These are phyloP conservation scores for Alternaria alternata DNA, from an alignment of 2,329 filamentous ascomycete genomes.

Conservation along the genomic window DNA sequence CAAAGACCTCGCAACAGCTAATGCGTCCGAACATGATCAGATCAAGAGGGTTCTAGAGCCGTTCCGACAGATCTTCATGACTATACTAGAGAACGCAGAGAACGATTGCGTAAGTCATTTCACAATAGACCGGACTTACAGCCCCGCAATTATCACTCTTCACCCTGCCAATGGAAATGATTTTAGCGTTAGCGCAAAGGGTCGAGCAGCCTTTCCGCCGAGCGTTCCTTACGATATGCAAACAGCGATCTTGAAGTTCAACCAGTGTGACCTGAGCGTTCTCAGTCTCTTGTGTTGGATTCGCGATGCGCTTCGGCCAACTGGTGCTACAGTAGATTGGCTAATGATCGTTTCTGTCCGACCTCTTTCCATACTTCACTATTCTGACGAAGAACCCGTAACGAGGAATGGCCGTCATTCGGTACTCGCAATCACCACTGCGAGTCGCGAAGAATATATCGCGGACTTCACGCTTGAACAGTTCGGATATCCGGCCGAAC, in stretches of 20 bases:
- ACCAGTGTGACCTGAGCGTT: neutral
- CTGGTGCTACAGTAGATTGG: neutral
- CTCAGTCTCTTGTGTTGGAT: neutral
- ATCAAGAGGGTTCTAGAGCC: neutral
- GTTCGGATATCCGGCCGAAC: neutral
- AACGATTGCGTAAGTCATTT: neutral
- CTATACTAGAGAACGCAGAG: neutral
- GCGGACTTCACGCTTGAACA: slow-evolving; percentile 13
- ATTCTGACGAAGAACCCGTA: neutral
- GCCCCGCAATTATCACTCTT: neutral
- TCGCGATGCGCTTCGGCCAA: neutral
- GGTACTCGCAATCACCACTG: neutral
- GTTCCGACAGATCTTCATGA: neutral
- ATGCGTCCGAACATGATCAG: neutral
- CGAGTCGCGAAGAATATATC: neutral
- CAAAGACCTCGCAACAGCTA: neutral
- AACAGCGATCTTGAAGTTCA: neutral
- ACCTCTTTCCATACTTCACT: neutral
- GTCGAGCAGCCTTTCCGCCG: neutral
- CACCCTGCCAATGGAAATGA: neutral
- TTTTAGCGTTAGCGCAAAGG: neutral
- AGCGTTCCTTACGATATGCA: neutral
- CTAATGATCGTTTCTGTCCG: neutral
- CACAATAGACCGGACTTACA: neutral
- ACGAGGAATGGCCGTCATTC: neutral